A percentile compares a stretch with the other conserved stretches of the same genome.
Evolutionary conservation across 257 asterid genomes (phyloP).

Genomic region (Pogostemon cablin): DNA sequence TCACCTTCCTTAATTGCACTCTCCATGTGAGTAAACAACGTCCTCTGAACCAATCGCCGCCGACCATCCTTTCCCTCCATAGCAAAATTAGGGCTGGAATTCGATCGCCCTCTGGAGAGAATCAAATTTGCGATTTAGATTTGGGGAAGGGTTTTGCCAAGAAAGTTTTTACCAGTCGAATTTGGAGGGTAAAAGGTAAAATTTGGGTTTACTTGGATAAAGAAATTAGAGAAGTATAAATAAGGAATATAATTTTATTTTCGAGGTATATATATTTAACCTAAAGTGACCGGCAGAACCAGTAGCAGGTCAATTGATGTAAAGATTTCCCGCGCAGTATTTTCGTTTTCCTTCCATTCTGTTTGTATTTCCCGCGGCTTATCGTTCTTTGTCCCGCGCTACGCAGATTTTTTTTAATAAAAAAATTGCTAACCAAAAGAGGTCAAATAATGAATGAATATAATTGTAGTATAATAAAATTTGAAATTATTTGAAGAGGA

Average conservation of each 20-base stretch:
- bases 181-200: constrained; percentile 28
- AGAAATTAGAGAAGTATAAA: neutral
- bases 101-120: constrained; percentile 16
- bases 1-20: constrained; percentile 37
- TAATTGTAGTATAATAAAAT: no score
- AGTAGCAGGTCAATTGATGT: constrained; percentile 39
- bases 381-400: neutral
- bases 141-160: constrained; percentile 35
- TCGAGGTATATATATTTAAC: neutral
- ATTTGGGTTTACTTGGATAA: constrained; percentile 17
- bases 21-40: constrained; percentile 61
- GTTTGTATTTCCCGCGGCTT: constrained; percentile 39
- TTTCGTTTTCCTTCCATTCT: constrained; percentile 10
- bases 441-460: no score
- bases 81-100: constrained; percentile 43
- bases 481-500: no score
- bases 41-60: constrained; percentile 75
- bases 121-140: constrained; percentile 23
- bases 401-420: neutral
- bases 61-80: constrained; percentile 47
- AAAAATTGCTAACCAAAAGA: no score
- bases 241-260: neutral
- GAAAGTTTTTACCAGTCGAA: constrained; percentile 4
- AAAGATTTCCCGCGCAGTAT: constrained; percentile 44
- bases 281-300: constrained; percentile 34